phyloP scores from a whole-genome alignment of 768 basidiomycete species.

The Roridomyces roridus region DNA sequence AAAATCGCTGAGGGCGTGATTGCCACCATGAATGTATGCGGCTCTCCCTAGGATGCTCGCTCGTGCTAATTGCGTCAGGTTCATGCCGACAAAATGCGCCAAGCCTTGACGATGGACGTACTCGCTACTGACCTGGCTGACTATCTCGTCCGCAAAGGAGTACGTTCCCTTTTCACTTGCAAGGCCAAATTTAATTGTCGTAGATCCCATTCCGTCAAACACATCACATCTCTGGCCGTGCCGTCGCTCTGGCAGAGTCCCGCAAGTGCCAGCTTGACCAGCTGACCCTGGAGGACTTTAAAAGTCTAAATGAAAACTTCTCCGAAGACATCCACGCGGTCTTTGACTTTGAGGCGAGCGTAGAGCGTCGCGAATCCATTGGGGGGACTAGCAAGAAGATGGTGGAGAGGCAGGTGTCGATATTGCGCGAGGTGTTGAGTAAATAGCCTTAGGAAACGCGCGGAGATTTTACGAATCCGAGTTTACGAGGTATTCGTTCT shows the following conservation, averaged over 20 bases:
- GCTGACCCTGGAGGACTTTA: constrained; percentile 81
- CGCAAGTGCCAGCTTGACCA: constrained; percentile 82
- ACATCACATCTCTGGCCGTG: constrained; percentile 96
- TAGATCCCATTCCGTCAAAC: constrained; percentile 99
- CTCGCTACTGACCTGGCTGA: constrained; percentile 99
- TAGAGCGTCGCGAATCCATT: constrained; percentile 90
- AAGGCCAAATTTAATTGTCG: not conserved
- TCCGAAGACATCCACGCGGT: constrained; percentile 80
- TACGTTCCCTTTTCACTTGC: constrained; percentile 47
- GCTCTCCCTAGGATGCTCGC: not conserved
- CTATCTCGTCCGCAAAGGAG: constrained; percentile 98
- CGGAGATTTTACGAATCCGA: too few species aligned
- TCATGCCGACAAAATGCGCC: constrained; percentile 87
- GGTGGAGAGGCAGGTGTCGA: constrained; percentile 84
- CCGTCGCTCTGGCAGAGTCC: constrained; percentile 92
- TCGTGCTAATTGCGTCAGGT: constrained; percentile 56
- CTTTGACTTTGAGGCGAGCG: constrained; percentile 95
- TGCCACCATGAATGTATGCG: constrained; percentile 81
- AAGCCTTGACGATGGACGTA: constrained; percentile 94
- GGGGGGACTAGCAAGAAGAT: constrained; percentile 89
- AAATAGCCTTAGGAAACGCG: too few species aligned
- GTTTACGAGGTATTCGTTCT: too few species aligned
- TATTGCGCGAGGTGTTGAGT: constrained; percentile 66
- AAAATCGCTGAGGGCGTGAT: constrained; percentile 95
- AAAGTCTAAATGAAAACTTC: constrained; percentile 77